Percentiles rank a stretch among this genome's conserved stretches.
Conservation (phyloP, 225 moss, liverwort and hornwort species). For the Ulota crispa region DNA sequence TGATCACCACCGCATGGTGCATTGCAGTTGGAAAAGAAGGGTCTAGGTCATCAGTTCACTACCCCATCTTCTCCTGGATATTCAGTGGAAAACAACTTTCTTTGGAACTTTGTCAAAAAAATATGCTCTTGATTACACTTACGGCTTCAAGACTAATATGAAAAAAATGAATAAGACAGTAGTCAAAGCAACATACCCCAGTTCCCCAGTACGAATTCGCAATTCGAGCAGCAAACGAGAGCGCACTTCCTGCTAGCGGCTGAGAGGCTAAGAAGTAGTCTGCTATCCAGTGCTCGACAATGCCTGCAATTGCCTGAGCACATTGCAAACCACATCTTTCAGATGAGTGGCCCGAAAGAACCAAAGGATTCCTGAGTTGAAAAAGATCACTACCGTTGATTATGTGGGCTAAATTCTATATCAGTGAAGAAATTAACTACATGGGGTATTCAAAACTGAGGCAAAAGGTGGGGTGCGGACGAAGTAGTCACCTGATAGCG, state of each 20-base stretch:
- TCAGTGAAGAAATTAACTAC: no score
- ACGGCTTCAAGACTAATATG: no score
- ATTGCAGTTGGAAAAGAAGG: background rate
- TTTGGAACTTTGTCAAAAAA: background rate
- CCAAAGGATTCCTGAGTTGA: no score
- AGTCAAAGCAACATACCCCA: slow-evolving; percentile 37
- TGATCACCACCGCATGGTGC: no score
- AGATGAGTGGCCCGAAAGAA: background rate
- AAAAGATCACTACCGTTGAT: no score
- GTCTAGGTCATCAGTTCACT: no score
- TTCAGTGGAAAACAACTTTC: background rate
- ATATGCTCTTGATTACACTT: background rate
- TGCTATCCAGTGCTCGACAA: slow-evolving; percentile 89
- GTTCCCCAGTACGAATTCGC: slow-evolving; percentile 86
- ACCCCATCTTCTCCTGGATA: no score
- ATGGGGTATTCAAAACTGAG: no score
- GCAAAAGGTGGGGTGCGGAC: background rate
- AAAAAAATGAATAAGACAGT: no score
- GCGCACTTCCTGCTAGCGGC: slow-evolving; percentile 67
- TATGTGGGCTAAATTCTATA: no score
- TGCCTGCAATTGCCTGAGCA: slow-evolving; percentile 80
- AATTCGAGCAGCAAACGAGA: slow-evolving; percentile 71
- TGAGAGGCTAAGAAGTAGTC: slow-evolving; percentile 87
- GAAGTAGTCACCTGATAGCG: slow-evolving; percentile 69
- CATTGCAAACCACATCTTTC: background rate